These are phyloP conservation scores for Clarireedia homoeocarpa DNA, from an alignment of 2,329 filamentous ascomycete species.

Conservation along the genomic window DNA sequence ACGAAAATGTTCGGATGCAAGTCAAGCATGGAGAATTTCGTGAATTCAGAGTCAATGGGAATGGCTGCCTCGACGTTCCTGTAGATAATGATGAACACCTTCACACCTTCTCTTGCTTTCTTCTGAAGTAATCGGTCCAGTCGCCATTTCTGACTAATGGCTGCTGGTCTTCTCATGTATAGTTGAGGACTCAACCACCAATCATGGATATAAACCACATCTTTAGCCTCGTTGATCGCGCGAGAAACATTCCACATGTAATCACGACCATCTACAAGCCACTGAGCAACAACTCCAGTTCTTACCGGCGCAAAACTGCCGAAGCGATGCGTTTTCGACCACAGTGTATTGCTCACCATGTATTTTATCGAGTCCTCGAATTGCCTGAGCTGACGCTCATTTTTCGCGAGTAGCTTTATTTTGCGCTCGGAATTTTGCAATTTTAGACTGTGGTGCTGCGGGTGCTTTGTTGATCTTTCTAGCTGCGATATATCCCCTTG, in stretches of 20 bases:
- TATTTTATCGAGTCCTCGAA: conserved; percentile 88
- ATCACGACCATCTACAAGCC: conserved; percentile 92
- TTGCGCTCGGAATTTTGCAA: conserved; percentile 89
- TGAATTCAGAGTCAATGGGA: conserved; percentile 97
- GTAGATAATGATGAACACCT: conserved; percentile 96
- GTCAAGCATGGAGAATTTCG: conserved; percentile 91
- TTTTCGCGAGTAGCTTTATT: conserved; percentile 82
- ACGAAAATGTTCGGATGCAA: conserved; percentile 95
- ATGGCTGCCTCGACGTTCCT: conserved; percentile 95
- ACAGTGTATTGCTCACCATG: conserved; percentile 77
- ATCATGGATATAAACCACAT: conserved; percentile 98
- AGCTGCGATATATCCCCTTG: conserved; percentile 16
- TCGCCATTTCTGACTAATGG: conserved; percentile 97
- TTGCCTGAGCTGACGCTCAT: conserved; percentile 80
- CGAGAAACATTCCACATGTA: conserved; percentile 99
- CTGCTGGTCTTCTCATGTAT: conserved; percentile 87
- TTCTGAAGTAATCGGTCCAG: conserved; percentile 86
- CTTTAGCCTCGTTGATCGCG: conserved; percentile 92
- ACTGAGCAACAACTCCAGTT: conserved; percentile 81
- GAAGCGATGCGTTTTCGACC: conserved; percentile 79
- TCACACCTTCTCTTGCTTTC: conserved; percentile 91
- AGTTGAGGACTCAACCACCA: conserved; percentile 98
- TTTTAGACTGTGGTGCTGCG: conserved; percentile 75
- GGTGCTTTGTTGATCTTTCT: conserved; percentile 31
- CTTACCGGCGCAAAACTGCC: conserved; percentile 90